These are phyloP conservation scores for Neospermospora avenae DNA, from an alignment of 2,329 filamentous ascomycete genomes.

Conservation along the genomic window DNA sequence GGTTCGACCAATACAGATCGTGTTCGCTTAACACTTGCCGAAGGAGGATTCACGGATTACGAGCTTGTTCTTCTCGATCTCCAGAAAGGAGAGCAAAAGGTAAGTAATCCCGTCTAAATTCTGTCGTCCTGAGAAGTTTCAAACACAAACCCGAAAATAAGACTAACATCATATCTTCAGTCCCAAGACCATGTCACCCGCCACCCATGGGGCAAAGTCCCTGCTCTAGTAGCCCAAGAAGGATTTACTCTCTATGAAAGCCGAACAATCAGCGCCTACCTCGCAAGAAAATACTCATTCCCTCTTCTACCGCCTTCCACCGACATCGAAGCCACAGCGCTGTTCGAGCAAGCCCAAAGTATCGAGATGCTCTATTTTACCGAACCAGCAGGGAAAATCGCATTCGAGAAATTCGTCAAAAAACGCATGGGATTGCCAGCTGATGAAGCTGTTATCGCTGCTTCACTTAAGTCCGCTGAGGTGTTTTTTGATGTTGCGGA, in stretches of 20 bases:
- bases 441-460: conserved; percentile 40
- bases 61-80: conserved; percentile 40
- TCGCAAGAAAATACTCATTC: conserved; percentile 44
- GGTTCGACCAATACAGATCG: conserved; percentile 43
- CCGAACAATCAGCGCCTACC: conserved; percentile 46
- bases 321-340: conserved; percentile 40
- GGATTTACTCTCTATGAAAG: conserved; percentile 46
- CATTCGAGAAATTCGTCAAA: conserved; percentile 46
- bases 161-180: conserved; percentile 26
- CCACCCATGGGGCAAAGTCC: conserved; percentile 44
- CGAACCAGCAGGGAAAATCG: conserved; percentile 42
- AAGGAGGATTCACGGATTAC: conserved; percentile 43
- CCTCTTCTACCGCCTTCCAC: conserved; percentile 40
- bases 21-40: conserved; percentile 42
- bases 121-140: no score
- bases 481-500: conserved; percentile 44
- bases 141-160: no score
- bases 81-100: conserved; percentile 42
- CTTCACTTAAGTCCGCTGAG: conserved; percentile 39
- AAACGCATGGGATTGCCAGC: conserved; percentile 42
- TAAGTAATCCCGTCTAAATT: conserved; percentile 27
- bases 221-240: conserved; percentile 38
- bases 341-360: conserved; percentile 44
- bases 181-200: conserved; percentile 38
- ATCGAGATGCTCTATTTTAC: conserved; percentile 44